Evolutionary conservation across 345 rosid species (phyloP).

Genomic region (Ceriops tagal): DNA sequence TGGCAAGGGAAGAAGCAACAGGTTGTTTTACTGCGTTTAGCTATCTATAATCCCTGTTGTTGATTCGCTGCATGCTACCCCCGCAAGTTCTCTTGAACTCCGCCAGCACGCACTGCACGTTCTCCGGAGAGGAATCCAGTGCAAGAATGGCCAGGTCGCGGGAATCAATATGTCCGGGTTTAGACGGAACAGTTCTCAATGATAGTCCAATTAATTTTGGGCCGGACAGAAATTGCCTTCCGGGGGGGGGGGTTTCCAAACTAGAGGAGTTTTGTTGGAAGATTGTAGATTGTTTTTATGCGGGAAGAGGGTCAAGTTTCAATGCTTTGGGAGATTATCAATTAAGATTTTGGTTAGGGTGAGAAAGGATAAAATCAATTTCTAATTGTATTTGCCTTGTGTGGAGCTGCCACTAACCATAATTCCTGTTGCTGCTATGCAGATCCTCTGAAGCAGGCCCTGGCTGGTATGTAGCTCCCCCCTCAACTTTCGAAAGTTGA

Average conservation of each 20-base stretch:
- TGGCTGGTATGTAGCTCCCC: constrained; percentile 47
- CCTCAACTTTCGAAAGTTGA: constrained; percentile 62
- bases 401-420: not conserved
- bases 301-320: constrained; percentile 19
- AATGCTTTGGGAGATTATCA: constrained; percentile 2
- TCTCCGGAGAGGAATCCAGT: constrained; percentile 25
- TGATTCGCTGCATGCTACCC: constrained; percentile 28
- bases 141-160: not conserved
- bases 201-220: constrained; percentile 4
- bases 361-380: not conserved
- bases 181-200: constrained; percentile 11
- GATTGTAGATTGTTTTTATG: constrained; percentile 24
- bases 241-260: not conserved
- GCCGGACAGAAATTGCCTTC: constrained; percentile 22
- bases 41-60: constrained; percentile 17
- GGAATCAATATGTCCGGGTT: too few species aligned
- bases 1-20: constrained; percentile 24
- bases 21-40: not conserved
- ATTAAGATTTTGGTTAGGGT: not conserved
- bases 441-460: constrained; percentile 71
- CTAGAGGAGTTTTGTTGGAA: constrained; percentile 18
- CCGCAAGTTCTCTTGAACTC: constrained; percentile 33
- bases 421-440: constrained; percentile 28
- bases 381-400: not conserved
- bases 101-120: constrained; percentile 19